Conservation (phyloP, 371 early-diverging fungal genomes). For the Mortierella sp. region DNA sequence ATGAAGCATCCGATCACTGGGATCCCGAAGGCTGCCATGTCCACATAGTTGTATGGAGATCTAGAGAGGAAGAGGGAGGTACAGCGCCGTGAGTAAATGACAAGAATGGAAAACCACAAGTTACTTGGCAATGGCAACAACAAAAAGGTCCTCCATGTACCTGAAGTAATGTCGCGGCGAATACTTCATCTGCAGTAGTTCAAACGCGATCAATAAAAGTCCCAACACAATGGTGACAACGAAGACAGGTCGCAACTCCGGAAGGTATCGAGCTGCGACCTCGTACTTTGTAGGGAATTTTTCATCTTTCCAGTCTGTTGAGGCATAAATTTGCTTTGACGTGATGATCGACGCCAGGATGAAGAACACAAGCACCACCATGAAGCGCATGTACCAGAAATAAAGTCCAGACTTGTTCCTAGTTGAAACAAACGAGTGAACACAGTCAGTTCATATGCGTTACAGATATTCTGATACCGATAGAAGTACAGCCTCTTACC, state of each 20-base stretch:
- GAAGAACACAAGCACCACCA: conserved; percentile 17
- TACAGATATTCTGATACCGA: too few species aligned
- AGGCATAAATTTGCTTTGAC: conserved; percentile 10
- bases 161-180: conserved; percentile 27
- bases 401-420: conserved; percentile 42
- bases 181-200: conserved; percentile 11
- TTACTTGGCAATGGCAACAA: too few species aligned
- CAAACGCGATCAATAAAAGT: conserved; percentile 12
- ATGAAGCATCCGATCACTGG: too few species aligned
- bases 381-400: conserved; percentile 23
- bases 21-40: too few species aligned
- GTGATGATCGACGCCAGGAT: conserved; percentile 19
- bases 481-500: conserved; percentile 19
- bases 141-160: conserved; percentile 12
- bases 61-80: too few species aligned
- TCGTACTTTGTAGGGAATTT: background rate
- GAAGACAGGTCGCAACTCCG: conserved; percentile 25
- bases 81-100: too few species aligned
- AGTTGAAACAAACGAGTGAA: background rate
- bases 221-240: conserved; percentile 18
- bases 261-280: conserved; percentile 9
- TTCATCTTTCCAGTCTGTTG: background rate
- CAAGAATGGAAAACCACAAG: too few species aligned
- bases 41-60: too few species aligned
- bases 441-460: too few species aligned